Conservation (phyloP, 2,329 filamentous ascomycete genomes). For the Ceratocystis cacaofunesta region DNA sequence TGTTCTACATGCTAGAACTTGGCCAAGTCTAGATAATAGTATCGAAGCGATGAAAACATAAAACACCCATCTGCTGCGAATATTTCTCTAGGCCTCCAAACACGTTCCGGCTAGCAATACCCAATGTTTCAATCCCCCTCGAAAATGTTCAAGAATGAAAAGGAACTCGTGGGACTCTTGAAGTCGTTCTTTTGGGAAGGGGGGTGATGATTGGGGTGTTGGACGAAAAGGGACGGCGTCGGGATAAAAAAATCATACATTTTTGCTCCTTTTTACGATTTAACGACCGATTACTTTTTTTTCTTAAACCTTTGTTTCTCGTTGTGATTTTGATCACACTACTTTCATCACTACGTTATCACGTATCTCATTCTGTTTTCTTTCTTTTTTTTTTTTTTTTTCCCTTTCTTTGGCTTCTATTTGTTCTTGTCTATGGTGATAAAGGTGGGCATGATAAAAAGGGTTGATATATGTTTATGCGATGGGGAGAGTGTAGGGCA, state of each 20-base stretch:
- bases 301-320: constrained; percentile 12
- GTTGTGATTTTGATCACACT: constrained; percentile 16
- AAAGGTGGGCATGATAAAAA: not conserved
- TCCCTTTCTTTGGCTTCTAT: not conserved
- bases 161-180: not conserved
- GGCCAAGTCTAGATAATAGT: not conserved
- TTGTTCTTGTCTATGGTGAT: not conserved
- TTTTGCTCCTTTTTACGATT: constrained; percentile 4
- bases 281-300: constrained; percentile 17
- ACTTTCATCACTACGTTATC: constrained; percentile 9
- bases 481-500: not conserved
- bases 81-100: not conserved
- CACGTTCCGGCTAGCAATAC: constrained; percentile 23
- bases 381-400: constrained; percentile 17
- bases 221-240: not conserved
- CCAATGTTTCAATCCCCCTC: constrained; percentile 24
- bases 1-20: not conserved
- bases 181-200: constrained; percentile 4
- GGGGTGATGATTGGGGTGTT: constrained; percentile 4
- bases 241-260: not conserved
- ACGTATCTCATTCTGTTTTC: constrained; percentile 16
- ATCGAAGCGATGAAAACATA: constrained; percentile 19
- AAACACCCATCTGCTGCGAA: constrained; percentile 3
- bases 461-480: not conserved
- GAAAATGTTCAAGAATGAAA: constrained; percentile 20